phyloP scores from a whole-genome alignment of 2,329 filamentous ascomycete species.

The Diaporthe destruens region DNA sequence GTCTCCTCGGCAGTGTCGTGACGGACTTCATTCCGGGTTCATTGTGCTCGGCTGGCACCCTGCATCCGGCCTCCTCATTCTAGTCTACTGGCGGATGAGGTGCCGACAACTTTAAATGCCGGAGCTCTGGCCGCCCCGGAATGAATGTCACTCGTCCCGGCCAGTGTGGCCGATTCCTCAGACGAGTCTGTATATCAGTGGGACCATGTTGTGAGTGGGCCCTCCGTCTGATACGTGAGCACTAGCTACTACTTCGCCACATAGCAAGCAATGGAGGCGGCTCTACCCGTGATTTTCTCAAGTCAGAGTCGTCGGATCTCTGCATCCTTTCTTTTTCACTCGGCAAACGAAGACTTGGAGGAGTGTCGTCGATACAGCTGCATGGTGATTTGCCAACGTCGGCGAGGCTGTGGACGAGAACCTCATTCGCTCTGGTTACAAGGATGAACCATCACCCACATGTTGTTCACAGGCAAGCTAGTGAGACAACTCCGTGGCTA shows the following conservation, averaged over 20 bases:
- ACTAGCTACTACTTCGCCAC: neutral
- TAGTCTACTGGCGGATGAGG: too few species aligned
- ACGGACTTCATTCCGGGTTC: neutral
- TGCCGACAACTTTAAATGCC: too few species aligned
- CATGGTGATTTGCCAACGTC: neutral
- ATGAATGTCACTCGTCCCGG: neutral
- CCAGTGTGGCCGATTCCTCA: neutral
- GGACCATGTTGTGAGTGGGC: slow-evolving; percentile 7
- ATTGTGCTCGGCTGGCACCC: neutral
- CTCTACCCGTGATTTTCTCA: neutral
- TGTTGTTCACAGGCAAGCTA: neutral
- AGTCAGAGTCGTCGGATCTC: neutral
- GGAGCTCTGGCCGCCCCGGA: neutral
- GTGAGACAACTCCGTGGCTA: neutral
- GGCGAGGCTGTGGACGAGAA: neutral
- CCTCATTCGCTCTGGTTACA: neutral
- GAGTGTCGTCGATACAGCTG: neutral
- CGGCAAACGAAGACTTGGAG: too few species aligned
- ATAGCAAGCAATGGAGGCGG: neutral
- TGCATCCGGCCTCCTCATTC: neutral
- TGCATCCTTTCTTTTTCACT: neutral
- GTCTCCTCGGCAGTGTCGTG: slow-evolving; percentile 5
- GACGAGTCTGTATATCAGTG: neutral
- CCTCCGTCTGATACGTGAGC: neutral
- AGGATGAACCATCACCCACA: neutral